These are phyloP conservation scores for Rosa persica DNA, from an alignment of 306 rosid species.

Conservation along the genomic window DNA sequence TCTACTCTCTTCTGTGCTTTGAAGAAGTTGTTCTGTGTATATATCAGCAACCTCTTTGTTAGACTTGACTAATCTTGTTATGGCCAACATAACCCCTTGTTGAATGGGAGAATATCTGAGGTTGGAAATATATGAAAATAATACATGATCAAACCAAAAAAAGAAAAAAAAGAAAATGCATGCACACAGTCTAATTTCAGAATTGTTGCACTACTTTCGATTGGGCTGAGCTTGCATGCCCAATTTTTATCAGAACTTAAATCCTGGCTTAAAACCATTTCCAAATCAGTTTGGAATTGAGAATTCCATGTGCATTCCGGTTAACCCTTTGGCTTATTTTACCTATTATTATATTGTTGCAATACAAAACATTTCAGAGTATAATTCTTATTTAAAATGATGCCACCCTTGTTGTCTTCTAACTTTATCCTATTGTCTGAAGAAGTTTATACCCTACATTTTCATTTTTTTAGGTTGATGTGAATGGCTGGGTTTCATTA, in stretches of 20 bases:
- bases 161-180: background rate
- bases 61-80: background rate
- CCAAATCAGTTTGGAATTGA: background rate
- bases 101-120: slow-evolving; percentile 1
- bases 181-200: background rate
- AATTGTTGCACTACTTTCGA: background rate
- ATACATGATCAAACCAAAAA: background rate
- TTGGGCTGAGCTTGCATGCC: slow-evolving; percentile 9
- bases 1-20: background rate
- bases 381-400: background rate
- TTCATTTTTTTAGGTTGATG: slow-evolving; percentile 54
- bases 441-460: background rate
- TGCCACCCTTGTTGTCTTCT: background rate
- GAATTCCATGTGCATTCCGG: background rate
- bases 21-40: background rate
- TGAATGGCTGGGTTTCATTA: slow-evolving; percentile 46
- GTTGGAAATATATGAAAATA: slow-evolving; percentile 1
- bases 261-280: background rate
- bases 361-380: background rate
- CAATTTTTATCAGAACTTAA: background rate
- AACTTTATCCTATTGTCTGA: background rate
- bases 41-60: background rate
- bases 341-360: background rate
- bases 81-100: background rate
- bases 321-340: background rate